A percentile compares a stretch with the other conserved stretches of the same genome.
Conservation (phyloP, 2,329 filamentous ascomycete genomes). For the Phoma sp. region DNA sequence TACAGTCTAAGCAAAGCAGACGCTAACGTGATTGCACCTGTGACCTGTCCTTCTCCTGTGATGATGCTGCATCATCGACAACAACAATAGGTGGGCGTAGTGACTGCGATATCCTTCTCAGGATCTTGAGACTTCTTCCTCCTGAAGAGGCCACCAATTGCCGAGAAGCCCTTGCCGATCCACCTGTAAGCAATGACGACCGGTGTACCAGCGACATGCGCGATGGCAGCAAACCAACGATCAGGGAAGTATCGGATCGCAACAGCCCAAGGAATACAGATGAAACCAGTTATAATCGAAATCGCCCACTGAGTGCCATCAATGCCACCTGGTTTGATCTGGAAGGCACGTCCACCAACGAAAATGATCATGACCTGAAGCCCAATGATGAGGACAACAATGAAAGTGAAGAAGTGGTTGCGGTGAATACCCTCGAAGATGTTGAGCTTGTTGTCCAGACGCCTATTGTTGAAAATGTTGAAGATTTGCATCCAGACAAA, state of each 20-base stretch:
- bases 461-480: conserved; percentile 72
- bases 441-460: conserved; percentile 69
- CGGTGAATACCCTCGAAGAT: conserved; percentile 65
- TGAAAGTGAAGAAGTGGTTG: conserved; percentile 66
- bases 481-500: conserved; percentile 79
- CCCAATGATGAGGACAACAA: conserved; percentile 65
- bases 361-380: conserved; percentile 66
- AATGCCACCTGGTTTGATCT: conserved; percentile 55
- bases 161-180: conserved; percentile 17
- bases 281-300: conserved; percentile 58
- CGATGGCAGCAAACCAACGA: conserved; percentile 36
- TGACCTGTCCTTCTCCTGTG: conserved; percentile 3
- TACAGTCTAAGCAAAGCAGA: no score
- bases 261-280: conserved; percentile 63
- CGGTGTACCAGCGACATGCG: conserved; percentile 28
- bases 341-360: conserved; percentile 64
- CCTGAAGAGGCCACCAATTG: conserved; percentile 26
- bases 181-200: conserved; percentile 31
- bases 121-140: conserved; percentile 19
- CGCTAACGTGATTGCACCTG: no score
- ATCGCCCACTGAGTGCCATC: conserved; percentile 68
- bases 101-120: conserved; percentile 25
- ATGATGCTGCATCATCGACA: conserved; percentile 1
- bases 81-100: conserved; percentile 30
- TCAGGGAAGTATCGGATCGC: conserved; percentile 62